phyloP scores from a whole-genome alignment of 2,329 filamentous ascomycete species.

The Colletotrichum phormii region DNA sequence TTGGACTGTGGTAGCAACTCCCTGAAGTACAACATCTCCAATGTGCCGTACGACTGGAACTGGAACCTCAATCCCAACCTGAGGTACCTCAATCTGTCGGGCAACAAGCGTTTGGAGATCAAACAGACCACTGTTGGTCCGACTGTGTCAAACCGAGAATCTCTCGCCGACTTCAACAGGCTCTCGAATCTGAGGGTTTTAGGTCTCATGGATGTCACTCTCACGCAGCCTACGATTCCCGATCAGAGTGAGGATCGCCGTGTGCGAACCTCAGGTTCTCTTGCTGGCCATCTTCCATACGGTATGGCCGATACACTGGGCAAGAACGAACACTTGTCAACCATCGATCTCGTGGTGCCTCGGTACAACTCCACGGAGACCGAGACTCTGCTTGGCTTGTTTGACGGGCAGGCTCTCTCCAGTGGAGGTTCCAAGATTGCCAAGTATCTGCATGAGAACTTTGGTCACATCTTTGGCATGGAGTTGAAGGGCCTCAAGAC shows the following conservation, averaged over 20 bases:
- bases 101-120: slow-evolving; percentile 96
- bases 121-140: slow-evolving; percentile 70
- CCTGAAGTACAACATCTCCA: slow-evolving; percentile 98
- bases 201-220: slow-evolving; percentile 96
- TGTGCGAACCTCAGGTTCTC: slow-evolving; percentile 95
- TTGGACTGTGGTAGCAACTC: slow-evolving; percentile 95
- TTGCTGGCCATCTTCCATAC: slow-evolving; percentile 91
- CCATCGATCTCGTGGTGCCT: slow-evolving; percentile 94
- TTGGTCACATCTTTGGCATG: slow-evolving; percentile 83
- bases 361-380: slow-evolving; percentile 90
- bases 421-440: slow-evolving; percentile 94
- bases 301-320: slow-evolving; percentile 98
- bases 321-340: slow-evolving; percentile 93
- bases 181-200: slow-evolving; percentile 86
- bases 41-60: slow-evolving; percentile 99
- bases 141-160: slow-evolving; percentile 71
- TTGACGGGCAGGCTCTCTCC: slow-evolving; percentile 91
- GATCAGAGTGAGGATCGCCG: slow-evolving; percentile 95
- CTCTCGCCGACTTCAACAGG: slow-evolving; percentile 88
- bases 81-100: slow-evolving; percentile 94
- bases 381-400: slow-evolving; percentile 92
- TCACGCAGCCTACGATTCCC: slow-evolving; percentile 92
- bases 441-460: slow-evolving; percentile 96
- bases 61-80: slow-evolving; percentile 99
- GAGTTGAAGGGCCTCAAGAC: slow-evolving; percentile 82